These are phyloP conservation scores for Cyberlindnera galapagoensis DNA, from an alignment of 805 yeast genomes.

Conservation along the genomic window DNA sequence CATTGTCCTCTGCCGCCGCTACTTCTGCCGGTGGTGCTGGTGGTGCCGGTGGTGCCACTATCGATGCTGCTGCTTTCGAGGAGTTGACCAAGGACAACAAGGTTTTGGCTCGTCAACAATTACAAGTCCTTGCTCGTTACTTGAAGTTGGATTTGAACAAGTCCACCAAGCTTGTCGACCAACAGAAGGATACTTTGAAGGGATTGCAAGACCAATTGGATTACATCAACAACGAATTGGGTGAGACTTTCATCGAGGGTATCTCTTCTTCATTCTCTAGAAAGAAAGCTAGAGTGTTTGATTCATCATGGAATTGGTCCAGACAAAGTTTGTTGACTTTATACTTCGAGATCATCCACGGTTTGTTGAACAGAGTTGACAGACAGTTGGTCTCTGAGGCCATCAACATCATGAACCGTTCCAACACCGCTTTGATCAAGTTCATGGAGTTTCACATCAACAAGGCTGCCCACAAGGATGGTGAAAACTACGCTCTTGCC, in stretches of 20 bases:
- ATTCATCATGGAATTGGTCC: slow-evolving; percentile 99
- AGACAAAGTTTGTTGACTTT: slow-evolving; percentile 92
- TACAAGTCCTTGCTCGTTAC: slow-evolving; percentile 92
- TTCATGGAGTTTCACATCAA: slow-evolving; percentile 84
- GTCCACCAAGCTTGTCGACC: slow-evolving; percentile 79
- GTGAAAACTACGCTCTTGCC: slow-evolving; percentile 90
- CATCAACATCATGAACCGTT: slow-evolving; percentile 95
- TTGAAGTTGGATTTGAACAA: slow-evolving; percentile 85
- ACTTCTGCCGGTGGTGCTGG: slow-evolving; percentile 39
- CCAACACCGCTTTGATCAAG: slow-evolving; percentile 87
- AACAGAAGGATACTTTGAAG: slow-evolving; percentile 73
- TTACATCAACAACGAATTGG: slow-evolving; percentile 64
- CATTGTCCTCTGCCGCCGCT: slow-evolving; percentile 59
- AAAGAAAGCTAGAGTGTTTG: slow-evolving; percentile 91
- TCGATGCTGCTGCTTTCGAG: slow-evolving; percentile 95
- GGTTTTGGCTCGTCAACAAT: slow-evolving; percentile 44
- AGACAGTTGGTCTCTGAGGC: slow-evolving; percentile 96
- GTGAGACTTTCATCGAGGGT: slow-evolving; percentile 91
- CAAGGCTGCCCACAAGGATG: slow-evolving; percentile 66
- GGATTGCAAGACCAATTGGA: slow-evolving; percentile 87
- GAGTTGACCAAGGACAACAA: slow-evolving; percentile 43
- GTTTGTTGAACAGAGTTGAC: slow-evolving; percentile 83
- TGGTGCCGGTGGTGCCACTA: slow-evolving; percentile 74
- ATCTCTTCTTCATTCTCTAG: slow-evolving; percentile 85
- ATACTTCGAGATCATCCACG: slow-evolving; percentile 95